phyloP scores from a whole-genome alignment of 106 monocot genomes.

The Chionographis japonica region DNA sequence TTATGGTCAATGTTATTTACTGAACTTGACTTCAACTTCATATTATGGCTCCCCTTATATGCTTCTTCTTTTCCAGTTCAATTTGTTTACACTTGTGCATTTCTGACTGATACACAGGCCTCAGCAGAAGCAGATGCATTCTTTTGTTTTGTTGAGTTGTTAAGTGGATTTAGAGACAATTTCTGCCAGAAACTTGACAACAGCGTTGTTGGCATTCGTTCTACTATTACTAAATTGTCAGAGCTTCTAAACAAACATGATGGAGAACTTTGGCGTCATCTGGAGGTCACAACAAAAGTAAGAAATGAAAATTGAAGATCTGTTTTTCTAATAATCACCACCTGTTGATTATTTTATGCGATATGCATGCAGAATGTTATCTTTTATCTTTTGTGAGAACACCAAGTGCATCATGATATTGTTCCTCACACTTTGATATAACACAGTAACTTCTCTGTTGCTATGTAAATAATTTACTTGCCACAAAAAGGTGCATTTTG shows the following conservation, averaged over 20 bases:
- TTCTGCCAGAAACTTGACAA: slow-evolving; percentile 92
- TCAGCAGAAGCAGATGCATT: slow-evolving; percentile 77
- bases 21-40: too few species aligned
- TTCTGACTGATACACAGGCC: slow-evolving; percentile 32
- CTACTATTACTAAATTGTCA: slow-evolving; percentile 54
- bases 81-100: background rate
- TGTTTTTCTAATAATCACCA: slow-evolving; percentile 2
- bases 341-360: too few species aligned
- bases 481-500: too few species aligned
- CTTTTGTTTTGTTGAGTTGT: slow-evolving; percentile 85
- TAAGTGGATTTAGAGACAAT: slow-evolving; percentile 91
- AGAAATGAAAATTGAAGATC: slow-evolving; percentile 1
- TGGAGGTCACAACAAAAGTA: slow-evolving; percentile 80
- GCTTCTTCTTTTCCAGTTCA: background rate
- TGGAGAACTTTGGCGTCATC: slow-evolving; percentile 80
- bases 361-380: too few species aligned
- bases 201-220: slow-evolving; percentile 81
- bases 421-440: too few species aligned
- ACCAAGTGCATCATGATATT: too few species aligned
- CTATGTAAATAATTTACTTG: too few species aligned
- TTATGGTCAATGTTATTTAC: too few species aligned
- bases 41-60: background rate
- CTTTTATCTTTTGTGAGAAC: too few species aligned
- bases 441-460: too few species aligned
- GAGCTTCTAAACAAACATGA: slow-evolving; percentile 74